phyloP scores from a whole-genome alignment of 345 rosid species.

The Anacardium occidentale region DNA sequence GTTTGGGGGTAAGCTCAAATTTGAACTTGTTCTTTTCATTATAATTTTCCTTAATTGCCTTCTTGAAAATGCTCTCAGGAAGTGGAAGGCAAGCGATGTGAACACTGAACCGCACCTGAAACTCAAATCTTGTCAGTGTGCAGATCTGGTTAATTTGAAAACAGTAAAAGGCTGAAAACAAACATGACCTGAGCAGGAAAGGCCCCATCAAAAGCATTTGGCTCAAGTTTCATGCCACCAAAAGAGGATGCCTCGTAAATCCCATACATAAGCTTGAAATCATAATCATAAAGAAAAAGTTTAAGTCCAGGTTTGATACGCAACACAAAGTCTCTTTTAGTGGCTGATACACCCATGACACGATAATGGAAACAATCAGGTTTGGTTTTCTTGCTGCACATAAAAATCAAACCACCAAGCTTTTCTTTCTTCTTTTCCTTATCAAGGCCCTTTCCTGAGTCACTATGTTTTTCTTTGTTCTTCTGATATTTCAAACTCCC shows the following conservation, averaged over 20 bases:
- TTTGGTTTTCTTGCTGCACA: conserved; percentile 90
- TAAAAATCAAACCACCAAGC: conserved; percentile 82
- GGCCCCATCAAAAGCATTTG: conserved; percentile 82
- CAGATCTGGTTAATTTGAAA: conserved; percentile 10
- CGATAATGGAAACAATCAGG: conserved; percentile 77
- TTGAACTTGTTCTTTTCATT: conserved; percentile 63
- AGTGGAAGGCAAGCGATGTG: conserved; percentile 70
- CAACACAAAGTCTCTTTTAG: conserved; percentile 62
- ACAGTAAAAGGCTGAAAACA: neutral
- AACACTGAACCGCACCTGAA: conserved; percentile 75
- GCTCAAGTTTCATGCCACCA: conserved; percentile 85
- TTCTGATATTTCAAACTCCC: conserved; percentile 15
- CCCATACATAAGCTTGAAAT: conserved; percentile 85
- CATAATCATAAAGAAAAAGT: conserved; percentile 89
- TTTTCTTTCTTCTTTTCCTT: conserved; percentile 38
- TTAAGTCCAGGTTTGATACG: conserved; percentile 68
- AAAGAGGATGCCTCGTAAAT: conserved; percentile 72
- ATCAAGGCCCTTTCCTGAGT: conserved; percentile 15
- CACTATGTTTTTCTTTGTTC: conserved; percentile 25
- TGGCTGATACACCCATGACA: conserved; percentile 72
- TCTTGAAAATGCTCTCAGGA: conserved; percentile 66
- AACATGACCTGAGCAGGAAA: conserved; percentile 84
- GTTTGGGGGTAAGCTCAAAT: conserved; percentile 60
- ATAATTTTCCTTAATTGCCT: conserved; percentile 80
- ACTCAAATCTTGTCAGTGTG: conserved; percentile 20